phyloP scores from a whole-genome alignment of 1,284 basidiomycete species.

The Thecaphora frezii region DNA sequence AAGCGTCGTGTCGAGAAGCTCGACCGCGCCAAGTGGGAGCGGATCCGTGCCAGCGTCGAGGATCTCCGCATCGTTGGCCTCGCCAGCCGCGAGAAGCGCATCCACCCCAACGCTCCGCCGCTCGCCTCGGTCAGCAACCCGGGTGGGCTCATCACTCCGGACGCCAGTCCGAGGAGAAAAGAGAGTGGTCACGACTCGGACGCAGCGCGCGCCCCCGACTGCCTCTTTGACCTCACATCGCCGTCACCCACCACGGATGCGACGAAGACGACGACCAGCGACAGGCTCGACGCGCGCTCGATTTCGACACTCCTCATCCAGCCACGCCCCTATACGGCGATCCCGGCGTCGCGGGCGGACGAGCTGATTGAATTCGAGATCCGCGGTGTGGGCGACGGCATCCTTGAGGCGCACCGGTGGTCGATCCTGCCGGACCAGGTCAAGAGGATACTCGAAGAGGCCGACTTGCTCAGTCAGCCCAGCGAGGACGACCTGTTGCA shows the following conservation, averaged over 20 bases:
- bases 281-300: background rate
- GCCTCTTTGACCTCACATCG: conserved; percentile 21
- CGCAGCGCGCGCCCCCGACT: conserved; percentile 7
- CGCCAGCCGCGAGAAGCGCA: conserved; percentile 4
- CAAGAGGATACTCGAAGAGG: conserved; percentile 5
- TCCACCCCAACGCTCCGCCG: background rate
- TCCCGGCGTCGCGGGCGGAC: conserved; percentile 14
- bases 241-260: conserved; percentile 2
- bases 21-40: conserved; percentile 30
- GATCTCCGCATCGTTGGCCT: conserved; percentile 32
- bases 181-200: background rate
- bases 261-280: conserved; percentile 1
- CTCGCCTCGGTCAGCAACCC: background rate
- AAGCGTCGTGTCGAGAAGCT: conserved; percentile 10
- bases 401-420: conserved; percentile 1
- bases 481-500: background rate
- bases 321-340: conserved; percentile 11
- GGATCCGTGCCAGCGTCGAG: conserved; percentile 29
- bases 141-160: background rate
- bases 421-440: conserved; percentile 15
- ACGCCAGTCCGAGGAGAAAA: background rate
- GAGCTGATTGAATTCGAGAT: conserved; percentile 25
- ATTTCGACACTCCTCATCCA: conserved; percentile 17
- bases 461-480: background rate
- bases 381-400: conserved; percentile 7